phyloP scores from a whole-genome alignment of 441 rosid species.

The Croton setiger region DNA sequence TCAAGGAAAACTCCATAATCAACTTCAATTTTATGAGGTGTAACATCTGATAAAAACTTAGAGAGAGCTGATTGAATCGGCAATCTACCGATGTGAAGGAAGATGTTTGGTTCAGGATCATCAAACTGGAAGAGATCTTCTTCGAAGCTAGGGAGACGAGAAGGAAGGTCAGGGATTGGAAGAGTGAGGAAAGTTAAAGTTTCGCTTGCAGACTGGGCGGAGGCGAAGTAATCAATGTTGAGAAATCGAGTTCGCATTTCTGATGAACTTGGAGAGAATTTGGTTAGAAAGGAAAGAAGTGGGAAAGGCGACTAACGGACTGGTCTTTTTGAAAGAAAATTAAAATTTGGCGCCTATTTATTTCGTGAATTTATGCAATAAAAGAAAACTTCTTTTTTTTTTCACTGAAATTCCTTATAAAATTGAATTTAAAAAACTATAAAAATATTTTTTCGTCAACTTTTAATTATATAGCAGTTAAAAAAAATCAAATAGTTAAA shows the following conservation, averaged over 20 bases:
- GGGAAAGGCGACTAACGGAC: neutral
- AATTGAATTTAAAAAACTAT: no score
- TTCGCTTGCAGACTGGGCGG: slow-evolving; percentile 36
- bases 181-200: slow-evolving; percentile 63
- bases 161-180: slow-evolving; percentile 44
- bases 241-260: slow-evolving; percentile 80
- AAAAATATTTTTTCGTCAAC: no score
- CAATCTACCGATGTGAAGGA: slow-evolving; percentile 32
- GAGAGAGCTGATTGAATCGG: slow-evolving; percentile 56
- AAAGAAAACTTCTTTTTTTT: no score
- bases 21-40: slow-evolving; percentile 47
- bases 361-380: no score
- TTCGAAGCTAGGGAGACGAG: slow-evolving; percentile 24
- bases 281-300: neutral
- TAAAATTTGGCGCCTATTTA: slow-evolving; percentile 19
- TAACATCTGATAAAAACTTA: slow-evolving; percentile 47
- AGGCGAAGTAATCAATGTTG: slow-evolving; percentile 51
- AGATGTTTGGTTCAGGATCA: slow-evolving; percentile 26
- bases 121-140: slow-evolving; percentile 30
- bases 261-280: neutral
- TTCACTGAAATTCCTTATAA: no score
- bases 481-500: no score
- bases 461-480: no score
- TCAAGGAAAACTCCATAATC: slow-evolving; percentile 29
- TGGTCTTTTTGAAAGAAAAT: neutral